phyloP scores from a whole-genome alignment of 768 basidiomycete species.

The Hypholoma fasciculare region DNA sequence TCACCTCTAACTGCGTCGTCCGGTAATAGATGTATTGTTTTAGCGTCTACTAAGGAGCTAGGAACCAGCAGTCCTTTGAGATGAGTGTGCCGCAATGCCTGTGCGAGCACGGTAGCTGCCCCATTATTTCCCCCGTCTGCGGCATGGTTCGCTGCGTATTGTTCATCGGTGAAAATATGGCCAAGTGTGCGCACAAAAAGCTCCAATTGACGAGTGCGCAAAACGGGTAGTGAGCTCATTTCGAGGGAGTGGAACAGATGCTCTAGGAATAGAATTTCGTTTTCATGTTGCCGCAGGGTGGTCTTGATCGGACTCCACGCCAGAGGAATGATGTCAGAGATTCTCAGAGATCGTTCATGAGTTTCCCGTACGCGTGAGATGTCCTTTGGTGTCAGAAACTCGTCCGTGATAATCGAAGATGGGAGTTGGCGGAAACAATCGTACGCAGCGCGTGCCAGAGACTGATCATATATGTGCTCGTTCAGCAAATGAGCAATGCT shows the following conservation, averaged over 20 bases:
- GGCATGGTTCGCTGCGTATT: neutral
- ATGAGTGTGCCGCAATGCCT: neutral
- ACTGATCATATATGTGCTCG: neutral
- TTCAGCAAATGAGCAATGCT: neutral
- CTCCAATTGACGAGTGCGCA: neutral
- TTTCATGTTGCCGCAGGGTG: neutral
- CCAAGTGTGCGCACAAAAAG: neutral
- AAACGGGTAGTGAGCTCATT: neutral
- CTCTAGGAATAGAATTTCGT: neutral
- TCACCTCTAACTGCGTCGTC: neutral
- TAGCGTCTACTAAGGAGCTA: neutral
- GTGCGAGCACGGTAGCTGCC: neutral
- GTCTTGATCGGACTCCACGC: neutral
- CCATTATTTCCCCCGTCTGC: neutral
- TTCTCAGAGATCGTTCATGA: neutral
- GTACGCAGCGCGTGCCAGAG: neutral
- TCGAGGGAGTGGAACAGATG: neutral
- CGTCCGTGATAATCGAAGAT: neutral
- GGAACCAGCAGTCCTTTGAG: neutral
- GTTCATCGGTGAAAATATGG: neutral
- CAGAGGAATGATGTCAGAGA: neutral
- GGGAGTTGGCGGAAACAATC: slow-evolving; percentile 1
- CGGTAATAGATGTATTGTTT: neutral
- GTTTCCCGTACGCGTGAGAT: neutral
- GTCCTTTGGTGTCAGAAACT: neutral